These are phyloP conservation scores for Amanita phalloides DNA, from an alignment of 768 basidiomycete species.

Conservation along the genomic window DNA sequence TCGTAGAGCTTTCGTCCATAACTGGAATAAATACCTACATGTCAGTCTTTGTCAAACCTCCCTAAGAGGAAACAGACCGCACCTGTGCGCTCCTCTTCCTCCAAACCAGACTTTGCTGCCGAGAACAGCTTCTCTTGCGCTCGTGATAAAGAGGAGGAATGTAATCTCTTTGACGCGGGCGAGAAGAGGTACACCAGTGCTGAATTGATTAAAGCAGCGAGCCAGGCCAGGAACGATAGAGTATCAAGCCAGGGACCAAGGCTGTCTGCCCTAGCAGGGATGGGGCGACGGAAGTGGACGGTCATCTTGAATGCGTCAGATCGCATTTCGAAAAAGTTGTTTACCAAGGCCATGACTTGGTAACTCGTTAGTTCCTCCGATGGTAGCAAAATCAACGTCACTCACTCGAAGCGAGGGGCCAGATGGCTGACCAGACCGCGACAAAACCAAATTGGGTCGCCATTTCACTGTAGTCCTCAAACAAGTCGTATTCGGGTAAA, in stretches of 20 bases:
- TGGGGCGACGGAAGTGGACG: conserved; percentile 71
- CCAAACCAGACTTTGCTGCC: not conserved
- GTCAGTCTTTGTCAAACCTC: not conserved
- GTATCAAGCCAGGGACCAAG: conserved; percentile 94
- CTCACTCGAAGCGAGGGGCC: conserved; percentile 80
- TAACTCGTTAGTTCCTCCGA: not conserved
- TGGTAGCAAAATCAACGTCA: conserved; percentile 3
- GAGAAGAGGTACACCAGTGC: conserved; percentile 89
- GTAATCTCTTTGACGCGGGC: conserved; percentile 19
- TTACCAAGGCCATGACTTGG: conserved; percentile 71
- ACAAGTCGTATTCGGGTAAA: conserved; percentile 72
- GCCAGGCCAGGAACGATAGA: conserved; percentile 82
- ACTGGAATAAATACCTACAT: conserved; percentile 8
- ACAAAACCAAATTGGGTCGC: conserved; percentile 93
- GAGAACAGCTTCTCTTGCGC: conserved; percentile 2
- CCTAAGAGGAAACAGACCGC: not conserved
- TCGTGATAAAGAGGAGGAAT: conserved; percentile 11
- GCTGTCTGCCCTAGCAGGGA: conserved; percentile 80
- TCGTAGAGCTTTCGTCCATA: conserved; percentile 12
- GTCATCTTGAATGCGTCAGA: conserved; percentile 95
- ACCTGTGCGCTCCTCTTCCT: not conserved
- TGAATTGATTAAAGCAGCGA: conserved; percentile 79
- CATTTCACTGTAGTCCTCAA: conserved; percentile 94
- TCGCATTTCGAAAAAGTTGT: conserved; percentile 87
- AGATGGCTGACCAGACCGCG: conserved; percentile 85